Percentiles rank a stretch among this genome's conserved stretches.
Conservation (phyloP, 1,284 basidiomycete genomes). For the Ceratobasidium sp. region DNA sequence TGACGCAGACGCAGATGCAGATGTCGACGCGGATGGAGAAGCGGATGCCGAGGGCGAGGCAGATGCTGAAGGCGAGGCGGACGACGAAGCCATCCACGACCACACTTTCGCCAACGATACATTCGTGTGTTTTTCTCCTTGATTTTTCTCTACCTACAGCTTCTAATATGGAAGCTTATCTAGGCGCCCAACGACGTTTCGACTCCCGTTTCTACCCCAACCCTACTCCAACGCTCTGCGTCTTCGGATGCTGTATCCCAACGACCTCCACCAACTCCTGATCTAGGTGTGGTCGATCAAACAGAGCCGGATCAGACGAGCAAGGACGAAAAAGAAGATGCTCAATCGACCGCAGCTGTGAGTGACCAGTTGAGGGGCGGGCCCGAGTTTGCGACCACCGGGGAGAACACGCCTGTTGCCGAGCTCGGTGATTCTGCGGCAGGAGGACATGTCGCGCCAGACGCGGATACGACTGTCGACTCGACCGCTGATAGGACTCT, state of each 20-base stretch:
- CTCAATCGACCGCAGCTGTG: neutral
- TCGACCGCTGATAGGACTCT: neutral
- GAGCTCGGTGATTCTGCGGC: neutral
- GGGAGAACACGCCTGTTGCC: neutral
- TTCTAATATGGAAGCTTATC: neutral
- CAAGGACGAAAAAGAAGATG: neutral
- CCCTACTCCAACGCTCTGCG: neutral
- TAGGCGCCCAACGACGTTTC: neutral
- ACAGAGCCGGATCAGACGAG: too few species aligned
- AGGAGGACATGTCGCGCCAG: neutral
- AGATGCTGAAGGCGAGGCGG: slow-evolving; percentile 14
- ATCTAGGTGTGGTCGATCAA: neutral
- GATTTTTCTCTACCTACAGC: neutral
- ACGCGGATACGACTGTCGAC: neutral
- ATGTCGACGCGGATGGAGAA: neutral
- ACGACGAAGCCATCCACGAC: neutral
- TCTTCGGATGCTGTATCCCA: slow-evolving; percentile 17
- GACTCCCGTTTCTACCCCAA: neutral
- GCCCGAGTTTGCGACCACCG: neutral
- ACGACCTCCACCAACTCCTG: slow-evolving; percentile 17
- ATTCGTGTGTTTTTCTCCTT: neutral
- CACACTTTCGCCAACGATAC: neutral
- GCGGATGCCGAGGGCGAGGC: slow-evolving; percentile 7
- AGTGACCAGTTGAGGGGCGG: neutral
- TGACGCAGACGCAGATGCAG: neutral